Evolutionary conservation across 1,139 yeast genomes (phyloP), one percentile per base, ranked within the genome.

Genomic region (Wickerhamomyces sp.): DNA sequence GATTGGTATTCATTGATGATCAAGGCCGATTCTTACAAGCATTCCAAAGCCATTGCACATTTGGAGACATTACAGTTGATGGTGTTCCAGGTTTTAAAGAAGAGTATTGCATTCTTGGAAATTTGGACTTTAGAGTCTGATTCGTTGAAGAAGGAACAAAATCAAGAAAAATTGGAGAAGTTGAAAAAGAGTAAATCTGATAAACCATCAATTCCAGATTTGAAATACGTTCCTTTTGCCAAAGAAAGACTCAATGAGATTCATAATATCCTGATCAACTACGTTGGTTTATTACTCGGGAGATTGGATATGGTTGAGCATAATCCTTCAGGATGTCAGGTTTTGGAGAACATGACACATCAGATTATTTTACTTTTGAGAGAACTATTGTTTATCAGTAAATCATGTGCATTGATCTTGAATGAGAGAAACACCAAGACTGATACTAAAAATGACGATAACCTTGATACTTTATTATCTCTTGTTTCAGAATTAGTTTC

Each of bases 1-100:
- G 96, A 89, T 54, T 84, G 96, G 83, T 89, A 93, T 37, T 83
- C 81, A 40, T 65, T 91, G 30, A 88, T 89, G 73, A 75, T 83
- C 9, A 82, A 84, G 49, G 96, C 96, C 4, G 87, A 84, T 51
- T 87, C 84, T 38, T 84, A 78, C 54, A 78, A 82, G 52, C 80
- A 85, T 35, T 79, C 94, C 1, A 68, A 81, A 25, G 80, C 75
- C 40, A 69, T 69, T 34, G 68, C 70, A 29, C 80, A 84, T 46
- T 73, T 87, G 40, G 87, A 81, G 47, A 75, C 80, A 16, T 65
- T 89, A 40, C 82, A 85, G 23, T 60, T 79, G 33, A 73, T 88
- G 67, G 76, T 85, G 6, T 79, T 76, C 55, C 85, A 85, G 52
- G 86, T 87, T 13, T 63, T 86, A 21, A 70, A 83, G 47, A 77